Evolutionary conservation across 2,329 filamentous ascomycete genomes (phyloP).

Genomic region (Alternaria angustiovoidea): DNA sequence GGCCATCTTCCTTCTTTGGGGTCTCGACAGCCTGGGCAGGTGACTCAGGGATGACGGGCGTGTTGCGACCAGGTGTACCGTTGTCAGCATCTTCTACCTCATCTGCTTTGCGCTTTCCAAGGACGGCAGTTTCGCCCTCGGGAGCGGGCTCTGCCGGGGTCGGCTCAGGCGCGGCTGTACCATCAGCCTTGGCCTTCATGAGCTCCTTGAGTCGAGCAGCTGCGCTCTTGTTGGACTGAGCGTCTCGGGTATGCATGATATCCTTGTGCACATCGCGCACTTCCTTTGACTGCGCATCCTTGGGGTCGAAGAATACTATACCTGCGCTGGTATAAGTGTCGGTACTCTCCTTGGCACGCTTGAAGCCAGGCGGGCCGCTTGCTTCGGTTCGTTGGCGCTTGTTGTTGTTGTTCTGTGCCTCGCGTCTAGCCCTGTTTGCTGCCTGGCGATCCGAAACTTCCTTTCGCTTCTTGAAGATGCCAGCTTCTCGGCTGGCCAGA

Average conservation of each 20-base stretch:
- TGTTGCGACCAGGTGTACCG: constrained; percentile 67
- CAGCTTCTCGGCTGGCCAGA: constrained; percentile 84
- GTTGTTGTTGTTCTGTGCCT: constrained; percentile 51
- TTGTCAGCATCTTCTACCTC: constrained; percentile 69
- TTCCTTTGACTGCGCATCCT: constrained; percentile 48
- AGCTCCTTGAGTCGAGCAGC: constrained; percentile 81
- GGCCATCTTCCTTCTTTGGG: constrained; percentile 61
- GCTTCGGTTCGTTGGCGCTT: constrained; percentile 45
- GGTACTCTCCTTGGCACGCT: constrained; percentile 48
- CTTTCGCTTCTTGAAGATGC: constrained; percentile 88
- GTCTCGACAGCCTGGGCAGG: constrained; percentile 54
- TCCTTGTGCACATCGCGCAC: constrained; percentile 76
- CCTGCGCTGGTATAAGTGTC: constrained; percentile 46
- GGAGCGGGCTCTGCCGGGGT: constrained; percentile 16
- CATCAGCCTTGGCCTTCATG: constrained; percentile 63
- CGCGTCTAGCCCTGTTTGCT: constrained; percentile 69
- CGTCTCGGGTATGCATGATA: constrained; percentile 81
- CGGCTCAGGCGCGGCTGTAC: constrained; percentile 34
- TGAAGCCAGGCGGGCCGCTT: constrained; percentile 35
- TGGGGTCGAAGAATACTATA: constrained; percentile 48
- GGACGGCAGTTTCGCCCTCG: constrained; percentile 53
- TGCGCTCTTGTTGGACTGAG: constrained; percentile 87
- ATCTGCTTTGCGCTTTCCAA: constrained; percentile 81
- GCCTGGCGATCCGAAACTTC: constrained; percentile 85
- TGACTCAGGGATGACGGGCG: constrained; percentile 59